Evolutionary conservation across 1,284 basidiomycete genomes (phyloP).

Genomic region (Cystobasidium slooffiae): DNA sequence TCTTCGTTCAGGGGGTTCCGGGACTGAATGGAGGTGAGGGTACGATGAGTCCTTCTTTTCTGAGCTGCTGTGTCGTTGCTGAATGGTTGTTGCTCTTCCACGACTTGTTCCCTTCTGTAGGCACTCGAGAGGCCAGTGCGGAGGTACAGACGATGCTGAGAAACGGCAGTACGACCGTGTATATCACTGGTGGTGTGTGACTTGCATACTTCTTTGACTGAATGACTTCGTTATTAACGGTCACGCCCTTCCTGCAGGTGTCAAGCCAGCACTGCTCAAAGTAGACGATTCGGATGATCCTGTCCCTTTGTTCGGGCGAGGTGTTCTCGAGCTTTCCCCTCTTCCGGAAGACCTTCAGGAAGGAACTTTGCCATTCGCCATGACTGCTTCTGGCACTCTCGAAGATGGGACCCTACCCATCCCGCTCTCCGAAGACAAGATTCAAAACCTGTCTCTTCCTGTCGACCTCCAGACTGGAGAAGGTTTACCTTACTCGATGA

Average conservation of each 20-base stretch:
- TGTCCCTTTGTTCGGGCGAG: too few relatives aligned
- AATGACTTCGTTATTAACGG: background rate
- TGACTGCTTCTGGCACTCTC: background rate
- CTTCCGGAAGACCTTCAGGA: background rate
- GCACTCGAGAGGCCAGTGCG: background rate
- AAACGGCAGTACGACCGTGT: constrained; percentile 1
- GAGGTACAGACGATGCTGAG: background rate
- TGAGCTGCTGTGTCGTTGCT: background rate
- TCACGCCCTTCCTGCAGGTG: background rate
- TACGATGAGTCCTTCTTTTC: background rate
- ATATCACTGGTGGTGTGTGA: background rate
- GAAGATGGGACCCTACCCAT: background rate
- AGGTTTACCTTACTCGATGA: background rate
- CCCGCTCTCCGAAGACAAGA: background rate
- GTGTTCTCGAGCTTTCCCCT: too few relatives aligned
- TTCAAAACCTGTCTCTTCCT: background rate
- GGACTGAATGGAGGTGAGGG: background rate
- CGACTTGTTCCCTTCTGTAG: background rate
- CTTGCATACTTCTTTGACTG: too few relatives aligned
- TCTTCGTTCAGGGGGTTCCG: background rate
- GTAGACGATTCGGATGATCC: background rate
- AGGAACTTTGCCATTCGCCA: background rate
- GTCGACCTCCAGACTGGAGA: background rate
- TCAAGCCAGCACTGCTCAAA: background rate
- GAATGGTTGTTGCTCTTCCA: background rate